phyloP scores from a whole-genome alignment of 371 early-diverging fungal species.

The Mortierella sp. region DNA sequence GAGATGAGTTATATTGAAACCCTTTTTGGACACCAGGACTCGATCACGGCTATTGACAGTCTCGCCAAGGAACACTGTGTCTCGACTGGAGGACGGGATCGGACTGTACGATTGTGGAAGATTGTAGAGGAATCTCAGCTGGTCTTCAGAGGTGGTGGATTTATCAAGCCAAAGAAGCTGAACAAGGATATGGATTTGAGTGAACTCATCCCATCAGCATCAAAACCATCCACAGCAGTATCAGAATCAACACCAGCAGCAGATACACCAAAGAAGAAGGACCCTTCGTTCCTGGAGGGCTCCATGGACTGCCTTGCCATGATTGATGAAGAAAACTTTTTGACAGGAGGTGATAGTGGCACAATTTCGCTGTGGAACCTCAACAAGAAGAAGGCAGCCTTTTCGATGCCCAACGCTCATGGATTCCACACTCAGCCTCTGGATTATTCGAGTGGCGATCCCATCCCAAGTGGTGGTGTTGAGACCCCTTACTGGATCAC shows the following conservation, averaged over 20 bases:
- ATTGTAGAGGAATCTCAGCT: constrained; percentile 94
- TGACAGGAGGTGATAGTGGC: constrained; percentile 91
- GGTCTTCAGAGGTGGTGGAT: constrained; percentile 86
- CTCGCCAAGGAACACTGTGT: constrained; percentile 90
- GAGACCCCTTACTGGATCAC: constrained; percentile 85
- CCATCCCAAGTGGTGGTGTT: constrained; percentile 56
- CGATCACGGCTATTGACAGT: constrained; percentile 80
- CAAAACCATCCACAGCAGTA: no score
- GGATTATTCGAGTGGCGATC: constrained; percentile 37
- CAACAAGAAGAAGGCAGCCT: constrained; percentile 91
- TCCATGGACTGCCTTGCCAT: constrained; percentile 88
- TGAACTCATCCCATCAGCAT: constrained; percentile 18
- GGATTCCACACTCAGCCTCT: constrained; percentile 65
- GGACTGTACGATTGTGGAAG: constrained; percentile 94
- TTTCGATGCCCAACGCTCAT: constrained; percentile 80
- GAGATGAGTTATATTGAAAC: constrained; percentile 95
- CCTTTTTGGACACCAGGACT: constrained; percentile 97
- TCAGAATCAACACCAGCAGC: neutral
- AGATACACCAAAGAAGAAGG: constrained; percentile 33
- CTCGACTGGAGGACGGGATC: constrained; percentile 92
- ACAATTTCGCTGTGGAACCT: constrained; percentile 92
- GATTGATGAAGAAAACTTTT: constrained; percentile 91
- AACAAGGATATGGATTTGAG: constrained; percentile 25
- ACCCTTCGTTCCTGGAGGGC: constrained; percentile 68
- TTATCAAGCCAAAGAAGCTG: constrained; percentile 34